Evolutionary conservation across 805 yeast genomes (phyloP), one percentile per base, ranked within the genome.

Genomic region (Starmerella sp.): DNA sequence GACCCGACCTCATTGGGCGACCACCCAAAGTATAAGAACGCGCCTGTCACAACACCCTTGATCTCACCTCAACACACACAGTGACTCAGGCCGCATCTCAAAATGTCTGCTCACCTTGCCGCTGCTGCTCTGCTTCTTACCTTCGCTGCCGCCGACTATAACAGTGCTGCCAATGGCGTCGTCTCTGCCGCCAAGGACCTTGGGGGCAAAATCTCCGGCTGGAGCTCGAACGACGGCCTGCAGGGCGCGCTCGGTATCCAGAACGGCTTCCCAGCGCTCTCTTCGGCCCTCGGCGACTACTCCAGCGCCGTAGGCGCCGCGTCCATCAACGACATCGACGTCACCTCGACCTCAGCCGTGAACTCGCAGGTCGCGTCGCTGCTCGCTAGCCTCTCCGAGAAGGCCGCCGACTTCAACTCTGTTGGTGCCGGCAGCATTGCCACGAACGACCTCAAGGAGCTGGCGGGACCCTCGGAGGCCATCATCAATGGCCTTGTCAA

Each of bases 161-260:
- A 35, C 37, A 53, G 48, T 13, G 55, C 54, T 50, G 58, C 53
- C 43, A 44, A 41, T 22, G 17, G 50, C 43, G 57, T 41, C 32
- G 42, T n/a, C 29, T 37, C 51, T 6, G 31, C 43, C n/a, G 52
- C 56, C 29, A 31, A 28, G 22, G 46, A 14, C 36, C 57, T 58
- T 11, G 39, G 52, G 5, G 35, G 53, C 30, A 48, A 31, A 17
- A 55, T 60, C 47, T 28, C 37, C 42, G 53, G 41, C 36, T 60
- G 58, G 59, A 37, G 32, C 55, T 45, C 57, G 11, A 50, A 49
- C 30, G 44, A 28, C 42, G 67, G 67, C 29, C 54, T 64, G 11
- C 17, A 32, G 22, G 66, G 61, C 35, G 67, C 67, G 31, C 63
- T 64, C 22, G 54, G 48, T 29, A 61, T 64, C 52, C 67, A 64